These are phyloP conservation scores for Cruciata laevipes DNA, from an alignment of 257 asterid genomes.

Conservation along the genomic window DNA sequence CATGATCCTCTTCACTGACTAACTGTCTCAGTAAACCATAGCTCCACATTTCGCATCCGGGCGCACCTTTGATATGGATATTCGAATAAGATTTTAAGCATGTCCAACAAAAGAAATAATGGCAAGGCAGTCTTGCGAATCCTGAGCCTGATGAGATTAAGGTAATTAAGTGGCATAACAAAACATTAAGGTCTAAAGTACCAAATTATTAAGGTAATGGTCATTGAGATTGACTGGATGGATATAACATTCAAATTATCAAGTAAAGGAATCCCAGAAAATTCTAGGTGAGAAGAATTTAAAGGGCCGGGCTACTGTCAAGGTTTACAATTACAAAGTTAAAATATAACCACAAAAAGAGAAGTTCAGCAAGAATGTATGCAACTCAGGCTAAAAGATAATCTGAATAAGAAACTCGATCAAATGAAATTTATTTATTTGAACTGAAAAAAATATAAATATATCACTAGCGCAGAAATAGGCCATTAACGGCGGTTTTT, in stretches of 20 bases:
- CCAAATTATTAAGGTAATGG: no score
- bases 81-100: slow-evolving; percentile 69
- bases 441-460: no score
- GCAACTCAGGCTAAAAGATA: not conserved
- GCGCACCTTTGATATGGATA: slow-evolving; percentile 51
- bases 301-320: not conserved
- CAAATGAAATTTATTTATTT: no score
- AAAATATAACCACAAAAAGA: not conserved
- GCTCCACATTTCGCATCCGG: slow-evolving; percentile 81
- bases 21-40: slow-evolving; percentile 59
- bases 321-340: no score
- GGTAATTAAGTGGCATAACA: not conserved
- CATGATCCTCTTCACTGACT: no score
- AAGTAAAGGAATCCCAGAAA: not conserved
- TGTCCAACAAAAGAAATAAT: slow-evolving; percentile 66
- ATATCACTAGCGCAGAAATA: no score
- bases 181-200: not conserved
- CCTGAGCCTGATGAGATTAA: slow-evolving; percentile 51
- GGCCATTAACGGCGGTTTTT: no score
- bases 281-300: no score
- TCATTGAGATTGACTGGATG: no score
- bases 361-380: not conserved
- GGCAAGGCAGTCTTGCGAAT: slow-evolving; percentile 70
- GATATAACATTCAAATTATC: not conserved
- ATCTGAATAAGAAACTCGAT: no score